phyloP scores from a whole-genome alignment of 805 yeast species.

The Candida schatavii region DNA sequence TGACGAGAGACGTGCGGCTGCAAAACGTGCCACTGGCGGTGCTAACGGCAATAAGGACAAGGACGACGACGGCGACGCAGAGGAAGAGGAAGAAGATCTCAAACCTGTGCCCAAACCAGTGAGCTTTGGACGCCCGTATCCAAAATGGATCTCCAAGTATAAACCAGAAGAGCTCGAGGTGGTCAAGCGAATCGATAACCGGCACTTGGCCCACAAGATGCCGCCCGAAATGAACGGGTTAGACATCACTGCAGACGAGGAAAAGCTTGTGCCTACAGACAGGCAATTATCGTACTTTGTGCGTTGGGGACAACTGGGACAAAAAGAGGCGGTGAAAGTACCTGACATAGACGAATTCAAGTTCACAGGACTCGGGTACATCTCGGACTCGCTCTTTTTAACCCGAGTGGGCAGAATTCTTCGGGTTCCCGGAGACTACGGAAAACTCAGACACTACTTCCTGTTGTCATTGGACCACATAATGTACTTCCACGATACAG shows the following conservation, averaged over 20 bases:
- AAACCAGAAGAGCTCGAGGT: constrained; percentile 13
- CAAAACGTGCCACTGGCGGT: constrained; percentile 17
- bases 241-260: constrained; percentile 22
- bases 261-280: constrained; percentile 19
- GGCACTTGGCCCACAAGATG: constrained; percentile 24
- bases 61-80: constrained; percentile 23
- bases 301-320: constrained; percentile 24
- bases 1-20: constrained; percentile 20
- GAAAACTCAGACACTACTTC: constrained; percentile 30
- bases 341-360: constrained; percentile 20
- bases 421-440: constrained; percentile 28
- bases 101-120: constrained; percentile 26
- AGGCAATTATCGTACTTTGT: constrained; percentile 24
- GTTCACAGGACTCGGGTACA: constrained; percentile 57
- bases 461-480: constrained; percentile 66
- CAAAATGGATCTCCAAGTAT: constrained; percentile 27
- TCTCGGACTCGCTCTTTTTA: constrained; percentile 57
- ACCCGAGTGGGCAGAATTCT: constrained; percentile 52
- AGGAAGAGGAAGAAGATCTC: constrained; percentile 23
- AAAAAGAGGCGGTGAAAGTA: constrained; percentile 13
- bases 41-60: constrained; percentile 9
- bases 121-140: constrained; percentile 32
- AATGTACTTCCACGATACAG: constrained; percentile 60
- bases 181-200: constrained; percentile 11
- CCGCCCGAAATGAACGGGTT: constrained; percentile 33